Evolutionary conservation across 306 rosid species (phyloP), one percentile per base, ranked within the genome.

Genomic region (Corylus americana): DNA sequence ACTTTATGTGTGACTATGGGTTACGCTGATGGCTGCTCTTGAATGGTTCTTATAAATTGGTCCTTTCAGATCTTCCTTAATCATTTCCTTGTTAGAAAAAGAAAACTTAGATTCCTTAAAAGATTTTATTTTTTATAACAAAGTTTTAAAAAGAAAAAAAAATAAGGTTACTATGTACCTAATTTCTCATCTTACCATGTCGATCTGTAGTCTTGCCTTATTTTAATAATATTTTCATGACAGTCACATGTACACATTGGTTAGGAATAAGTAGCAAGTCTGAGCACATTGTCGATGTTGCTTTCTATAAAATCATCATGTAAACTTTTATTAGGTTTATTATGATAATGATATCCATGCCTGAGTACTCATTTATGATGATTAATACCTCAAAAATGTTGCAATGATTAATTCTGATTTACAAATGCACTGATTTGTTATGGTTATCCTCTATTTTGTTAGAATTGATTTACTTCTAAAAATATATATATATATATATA

Each of bases 341-440:
- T 27, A 11, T 59, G 66, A 22, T 59, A 59, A 20, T 25, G 66
- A 25, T 29, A 59, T 25, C 37, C 35, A 22, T 59, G 39, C 31
- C 66, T 22, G 29, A 22, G 66, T 25, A 59, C 66, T 20, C 11
- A 20, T 25, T 59, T 25, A 17, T 59, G 66, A 25, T 59, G 66
- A 25, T 59, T 25, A 59, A 10, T 59, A 20, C 66, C 2, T 4
- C 2, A 8, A 59, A 59, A 59, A 59, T 59, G 66, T 59, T 20
- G 66, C 66, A 59, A 25, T 42, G 45, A 42, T 59, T 59, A 25
- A 25, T 25, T 59, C 11, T 59, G 66, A 59, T 59, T 2, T 7
- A 59, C 37, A 59, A 59, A 59, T 59, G 37, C 66, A 59, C 37
- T 59, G 66, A 59, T 58, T 58, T 58, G 64, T 11, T 58, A 58